These are phyloP conservation scores for Scalesia atractyloides DNA, from an alignment of 129 eudicot species.

Conservation along the genomic window DNA sequence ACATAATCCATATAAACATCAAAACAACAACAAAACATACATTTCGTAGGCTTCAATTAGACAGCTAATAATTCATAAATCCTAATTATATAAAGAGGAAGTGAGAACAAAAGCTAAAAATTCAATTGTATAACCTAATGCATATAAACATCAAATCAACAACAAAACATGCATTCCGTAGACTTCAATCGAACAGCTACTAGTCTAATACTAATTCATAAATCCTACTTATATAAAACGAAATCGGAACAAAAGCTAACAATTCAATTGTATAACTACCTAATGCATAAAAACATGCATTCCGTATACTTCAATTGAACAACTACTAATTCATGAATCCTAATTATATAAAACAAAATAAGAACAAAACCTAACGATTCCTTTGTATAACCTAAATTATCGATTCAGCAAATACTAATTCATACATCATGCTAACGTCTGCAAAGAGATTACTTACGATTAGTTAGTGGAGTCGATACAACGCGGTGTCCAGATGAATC, in stretches of 20 bases:
- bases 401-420: too few relatives aligned
- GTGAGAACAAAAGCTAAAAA: too few relatives aligned
- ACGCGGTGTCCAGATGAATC: conserved; percentile 4
- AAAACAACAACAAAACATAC: too few relatives aligned
- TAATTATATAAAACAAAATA: neutral
- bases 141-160: too few relatives aligned
- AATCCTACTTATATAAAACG: neutral
- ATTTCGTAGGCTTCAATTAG: neutral
- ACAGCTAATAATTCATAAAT: neutral
- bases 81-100: neutral
- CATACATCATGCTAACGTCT: neutral
- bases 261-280: neutral
- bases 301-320: neutral
- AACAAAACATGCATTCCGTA: too few relatives aligned
- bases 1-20: too few relatives aligned
- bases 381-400: too few relatives aligned
- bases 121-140: too few relatives aligned
- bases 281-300: too few relatives aligned
- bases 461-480: neutral
- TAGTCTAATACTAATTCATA: neutral
- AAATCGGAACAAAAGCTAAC: neutral
- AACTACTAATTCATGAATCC: neutral
- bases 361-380: too few relatives aligned
- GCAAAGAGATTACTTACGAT: conserved; percentile 24
- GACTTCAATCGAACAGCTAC: neutral